A percentile compares a stretch with the other conserved stretches of the same genome.
These are phyloP conservation scores for Ogataea dorogensis DNA, from an alignment of 805 yeast genomes.

Conservation along the genomic window DNA sequence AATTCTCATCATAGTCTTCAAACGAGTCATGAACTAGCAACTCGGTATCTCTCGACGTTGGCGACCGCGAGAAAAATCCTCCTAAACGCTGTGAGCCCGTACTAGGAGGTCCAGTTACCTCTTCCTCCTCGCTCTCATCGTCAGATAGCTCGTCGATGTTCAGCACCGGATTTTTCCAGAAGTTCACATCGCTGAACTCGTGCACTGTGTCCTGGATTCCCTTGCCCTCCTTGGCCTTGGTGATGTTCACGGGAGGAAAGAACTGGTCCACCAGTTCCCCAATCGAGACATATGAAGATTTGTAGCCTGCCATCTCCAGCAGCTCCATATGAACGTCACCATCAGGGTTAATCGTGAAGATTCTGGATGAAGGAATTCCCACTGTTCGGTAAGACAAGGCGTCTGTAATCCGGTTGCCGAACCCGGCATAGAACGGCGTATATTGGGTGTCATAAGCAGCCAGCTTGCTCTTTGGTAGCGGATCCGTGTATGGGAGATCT, in stretches of 20 bases:
- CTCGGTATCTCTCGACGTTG: conserved; percentile 18
- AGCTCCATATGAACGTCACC: conserved; percentile 98
- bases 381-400: conserved; percentile 93
- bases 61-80: conserved; percentile 21
- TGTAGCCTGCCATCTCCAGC: conserved; percentile 89
- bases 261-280: conserved; percentile 95
- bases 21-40: conserved; percentile 29
- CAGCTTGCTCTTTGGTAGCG: not conserved
- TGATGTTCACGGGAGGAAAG: conserved; percentile 74
- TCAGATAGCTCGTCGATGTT: conserved; percentile 62
- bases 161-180: conserved; percentile 83
- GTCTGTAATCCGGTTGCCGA: conserved; percentile 95
- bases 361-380: conserved; percentile 89
- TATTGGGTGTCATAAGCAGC: conserved; percentile 22
- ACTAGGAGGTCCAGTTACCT: conserved; percentile 1
- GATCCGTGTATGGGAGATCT: conserved; percentile 1
- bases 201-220: conserved; percentile 43
- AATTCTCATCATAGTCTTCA: conserved; percentile 32
- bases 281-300: conserved; percentile 81
- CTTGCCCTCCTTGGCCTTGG: conserved; percentile 17
- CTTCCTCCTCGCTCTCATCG: conserved; percentile 33
- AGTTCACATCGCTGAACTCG: conserved; percentile 81
- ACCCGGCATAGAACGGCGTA: conserved; percentile 95
- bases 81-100: conserved; percentile 20
- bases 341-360: conserved; percentile 92